Evolutionary conservation across 169 alveolate species (phyloP), one percentile per base, ranked within the genome.

Genomic region (Plasmodium billcollinsi): DNA sequence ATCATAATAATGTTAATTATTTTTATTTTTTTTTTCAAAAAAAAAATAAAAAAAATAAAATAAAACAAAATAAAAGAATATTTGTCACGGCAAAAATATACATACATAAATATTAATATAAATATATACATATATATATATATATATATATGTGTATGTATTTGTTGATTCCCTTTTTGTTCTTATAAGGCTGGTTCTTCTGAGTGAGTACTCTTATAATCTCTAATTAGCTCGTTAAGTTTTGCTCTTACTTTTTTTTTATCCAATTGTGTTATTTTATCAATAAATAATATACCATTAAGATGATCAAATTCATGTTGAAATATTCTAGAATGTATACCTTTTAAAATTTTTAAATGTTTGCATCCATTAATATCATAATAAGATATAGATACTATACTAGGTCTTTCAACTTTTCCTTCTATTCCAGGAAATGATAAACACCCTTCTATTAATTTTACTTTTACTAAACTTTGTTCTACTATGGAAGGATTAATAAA

Each of bases 241-340:
- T 76, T 76, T 21, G 71, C 71, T 18, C 54, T 69, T 6, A 76
- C 54, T 50, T 76, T 76, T 63, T 66, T 52, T 20, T 63, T 76
- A 39, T 76, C 89, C 1, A 29, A 6, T 56, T 76, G 89, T 11
- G 78, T 76, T 14, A 92, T 33, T 39, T 86, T 63, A 39, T 88
- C 93, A 15, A 88, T 74, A 43, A 74, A 88, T 49, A 88, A 73
- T 24, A 66, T 24, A n/a, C 90, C 93, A 74, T 88, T 69, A 8
- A 88, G 65, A 52, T 88, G 93, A 26, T 88, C 93, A 21, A 26
- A 73, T 24, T 88, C 93, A 85, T 88, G 93, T 52, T 88, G 93
- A 29, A 88, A 74, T 20, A 88, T 45, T 20, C 89, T 65, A 2
- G 93, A 74, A 73, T 88, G 90, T 52, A 74, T 70, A 18, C 93